Conservation (phyloP, 352 stramenopile genomes). For the Globisporangium middletonii region DNA sequence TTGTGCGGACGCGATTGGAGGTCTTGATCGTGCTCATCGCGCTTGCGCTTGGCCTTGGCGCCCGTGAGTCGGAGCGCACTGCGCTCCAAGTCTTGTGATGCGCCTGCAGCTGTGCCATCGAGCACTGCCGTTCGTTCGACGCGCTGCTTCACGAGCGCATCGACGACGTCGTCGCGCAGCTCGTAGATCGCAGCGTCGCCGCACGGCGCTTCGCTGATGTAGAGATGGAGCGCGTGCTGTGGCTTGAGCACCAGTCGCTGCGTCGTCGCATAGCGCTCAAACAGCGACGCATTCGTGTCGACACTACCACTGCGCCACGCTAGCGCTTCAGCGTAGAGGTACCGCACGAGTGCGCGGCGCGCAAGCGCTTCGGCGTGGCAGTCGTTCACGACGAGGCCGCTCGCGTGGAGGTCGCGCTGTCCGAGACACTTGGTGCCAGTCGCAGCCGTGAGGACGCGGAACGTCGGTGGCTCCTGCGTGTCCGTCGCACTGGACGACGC, state of each 20-base stretch:
- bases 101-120: not conserved
- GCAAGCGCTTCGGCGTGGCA: slow-evolving; percentile 91
- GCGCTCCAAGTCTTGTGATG: slow-evolving; percentile 22
- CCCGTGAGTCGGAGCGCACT: slow-evolving; percentile 56
- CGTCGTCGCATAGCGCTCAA: slow-evolving; percentile 25
- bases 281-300: slow-evolving; percentile 35
- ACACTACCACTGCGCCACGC: slow-evolving; percentile 15
- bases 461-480: slow-evolving; percentile 1
- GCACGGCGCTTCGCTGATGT: slow-evolving; percentile 91
- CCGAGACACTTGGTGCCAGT: slow-evolving; percentile 84
- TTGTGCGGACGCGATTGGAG: not conserved
- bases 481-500: not conserved
- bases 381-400: slow-evolving; percentile 88
- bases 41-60: slow-evolving; percentile 44
- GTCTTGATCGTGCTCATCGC: slow-evolving; percentile 5
- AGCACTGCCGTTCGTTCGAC: slow-evolving; percentile 12
- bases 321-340: slow-evolving; percentile 80
- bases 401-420: slow-evolving; percentile 42
- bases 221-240: slow-evolving; percentile 83
- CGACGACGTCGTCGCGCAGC: slow-evolving; percentile 63
- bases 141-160: slow-evolving; percentile 47
- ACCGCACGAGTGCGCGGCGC: slow-evolving; percentile 75
- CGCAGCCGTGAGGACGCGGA: slow-evolving; percentile 43
- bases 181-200: slow-evolving; percentile 92
- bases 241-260: slow-evolving; percentile 41